A percentile compares a stretch with the other conserved stretches of the same genome.
phyloP scores from a whole-genome alignment of 2,329 filamentous ascomycete genomes.

The Colletotrichum coccodes region DNA sequence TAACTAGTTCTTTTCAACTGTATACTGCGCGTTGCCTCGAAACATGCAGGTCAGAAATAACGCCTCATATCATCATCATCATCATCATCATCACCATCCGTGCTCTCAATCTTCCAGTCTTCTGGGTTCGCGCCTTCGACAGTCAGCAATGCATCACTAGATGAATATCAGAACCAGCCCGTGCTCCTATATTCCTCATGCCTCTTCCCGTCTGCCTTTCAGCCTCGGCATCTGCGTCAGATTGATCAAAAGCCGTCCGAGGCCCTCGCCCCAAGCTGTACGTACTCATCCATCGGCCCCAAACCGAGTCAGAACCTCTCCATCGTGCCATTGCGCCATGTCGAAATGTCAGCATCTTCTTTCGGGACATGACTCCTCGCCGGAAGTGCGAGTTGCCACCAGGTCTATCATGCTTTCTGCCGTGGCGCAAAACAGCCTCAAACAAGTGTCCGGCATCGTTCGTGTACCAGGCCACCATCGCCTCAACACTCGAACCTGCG shows the following conservation, averaged over 20 bases:
- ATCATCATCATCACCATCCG: conserved; percentile 11
- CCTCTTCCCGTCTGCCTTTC: neutral
- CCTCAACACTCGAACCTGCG: conserved; percentile 5
- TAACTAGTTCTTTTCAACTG: neutral
- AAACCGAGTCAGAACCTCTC: neutral
- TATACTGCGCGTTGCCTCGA: conserved; percentile 22
- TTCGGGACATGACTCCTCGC: neutral
- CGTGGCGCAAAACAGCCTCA: neutral
- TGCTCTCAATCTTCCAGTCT: conserved; percentile 15
- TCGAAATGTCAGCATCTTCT: neutral
- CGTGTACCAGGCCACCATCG: neutral
- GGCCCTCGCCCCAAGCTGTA: neutral
- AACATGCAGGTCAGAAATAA: conserved; percentile 27
- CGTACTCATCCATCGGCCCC: conserved; percentile 12
- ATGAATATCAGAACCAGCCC: conserved; percentile 5
- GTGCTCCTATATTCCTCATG: neutral
- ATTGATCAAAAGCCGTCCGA: neutral
- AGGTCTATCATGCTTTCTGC: neutral
- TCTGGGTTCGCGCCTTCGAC: conserved; percentile 9
- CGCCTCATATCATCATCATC: too few relatives aligned
- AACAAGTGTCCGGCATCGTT: neutral
- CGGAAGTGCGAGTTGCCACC: neutral
- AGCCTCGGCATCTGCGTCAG: conserved; percentile 14
- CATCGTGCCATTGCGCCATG: neutral
- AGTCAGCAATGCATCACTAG: conserved; percentile 14